Conservation (phyloP, 2,329 filamentous ascomycete species). For the Orbilia brochopaga region DNA sequence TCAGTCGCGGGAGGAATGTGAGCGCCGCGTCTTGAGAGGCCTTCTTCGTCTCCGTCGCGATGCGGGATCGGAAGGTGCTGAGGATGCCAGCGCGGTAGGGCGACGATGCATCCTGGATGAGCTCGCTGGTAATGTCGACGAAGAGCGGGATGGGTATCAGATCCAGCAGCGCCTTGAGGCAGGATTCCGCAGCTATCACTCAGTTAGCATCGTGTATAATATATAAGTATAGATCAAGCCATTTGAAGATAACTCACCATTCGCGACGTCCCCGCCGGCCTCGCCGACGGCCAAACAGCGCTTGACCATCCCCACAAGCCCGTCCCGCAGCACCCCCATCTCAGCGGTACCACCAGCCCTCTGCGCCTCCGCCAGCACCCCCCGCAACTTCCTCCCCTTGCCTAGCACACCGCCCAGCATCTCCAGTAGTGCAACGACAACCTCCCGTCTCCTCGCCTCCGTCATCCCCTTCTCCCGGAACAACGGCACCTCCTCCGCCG, state of each 20-base stretch:
- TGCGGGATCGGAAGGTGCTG: slow-evolving; percentile 77
- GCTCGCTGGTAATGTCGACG: slow-evolving; percentile 80
- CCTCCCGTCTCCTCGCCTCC: slow-evolving; percentile 56
- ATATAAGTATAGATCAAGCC: slow-evolving; percentile 52
- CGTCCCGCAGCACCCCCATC: slow-evolving; percentile 45
- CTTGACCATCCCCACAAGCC: slow-evolving; percentile 54
- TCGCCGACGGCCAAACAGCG: slow-evolving; percentile 57
- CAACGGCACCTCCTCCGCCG: slow-evolving; percentile 63
- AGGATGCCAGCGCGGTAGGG: slow-evolving; percentile 80
- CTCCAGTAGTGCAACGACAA: slow-evolving; percentile 59
- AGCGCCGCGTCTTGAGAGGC: slow-evolving; percentile 74
- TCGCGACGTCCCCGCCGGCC: slow-evolving; percentile 58
- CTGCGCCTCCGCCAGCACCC: slow-evolving; percentile 43
- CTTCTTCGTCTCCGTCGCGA: slow-evolving; percentile 72
- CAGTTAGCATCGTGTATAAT: slow-evolving; percentile 57
- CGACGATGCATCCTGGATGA: slow-evolving; percentile 77
- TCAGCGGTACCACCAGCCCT: slow-evolving; percentile 48
- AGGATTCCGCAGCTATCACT: slow-evolving; percentile 66
- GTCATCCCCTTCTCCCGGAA: slow-evolving; percentile 49
- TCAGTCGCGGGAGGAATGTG: slow-evolving; percentile 78
- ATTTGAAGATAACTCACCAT: slow-evolving; percentile 52
- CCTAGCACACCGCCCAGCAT: slow-evolving; percentile 52
- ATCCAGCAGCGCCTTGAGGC: slow-evolving; percentile 73
- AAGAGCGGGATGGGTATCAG: slow-evolving; percentile 87
- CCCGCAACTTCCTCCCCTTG: slow-evolving; percentile 41